These are phyloP conservation scores for Elsinoe australis DNA, from an alignment of 2,329 filamentous ascomycete species.

Conservation along the genomic window DNA sequence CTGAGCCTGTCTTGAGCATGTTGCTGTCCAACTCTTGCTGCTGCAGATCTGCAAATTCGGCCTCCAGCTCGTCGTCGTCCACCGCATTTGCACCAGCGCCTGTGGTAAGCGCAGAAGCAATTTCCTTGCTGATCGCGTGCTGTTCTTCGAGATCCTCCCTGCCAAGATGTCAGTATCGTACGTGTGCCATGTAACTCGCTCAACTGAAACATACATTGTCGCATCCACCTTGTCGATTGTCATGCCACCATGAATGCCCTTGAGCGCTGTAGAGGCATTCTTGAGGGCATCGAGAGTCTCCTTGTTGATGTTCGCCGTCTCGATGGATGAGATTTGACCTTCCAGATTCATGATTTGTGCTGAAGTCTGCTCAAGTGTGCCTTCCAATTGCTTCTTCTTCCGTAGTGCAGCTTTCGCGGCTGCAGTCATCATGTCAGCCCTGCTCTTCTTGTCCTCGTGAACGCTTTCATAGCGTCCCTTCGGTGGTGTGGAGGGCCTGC, in stretches of 20 bases:
- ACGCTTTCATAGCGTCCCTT: background rate
- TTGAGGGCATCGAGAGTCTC: slow-evolving; percentile 94
- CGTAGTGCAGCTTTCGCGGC: slow-evolving; percentile 83
- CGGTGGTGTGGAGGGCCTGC: slow-evolving; percentile 29
- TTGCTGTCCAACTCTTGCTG: slow-evolving; percentile 89
- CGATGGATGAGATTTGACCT: slow-evolving; percentile 92
- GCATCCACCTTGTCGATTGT: slow-evolving; percentile 92
- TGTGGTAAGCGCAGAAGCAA: slow-evolving; percentile 73
- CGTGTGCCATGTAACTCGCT: background rate
- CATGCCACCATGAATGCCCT: slow-evolving; percentile 80
- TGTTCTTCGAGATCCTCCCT: slow-evolving; percentile 90
- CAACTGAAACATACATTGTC: slow-evolving; percentile 65
- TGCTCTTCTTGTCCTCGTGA: background rate
- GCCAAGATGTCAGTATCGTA: slow-evolving; percentile 18
- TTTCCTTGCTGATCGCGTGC: slow-evolving; percentile 88
- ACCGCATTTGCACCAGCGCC: slow-evolving; percentile 59
- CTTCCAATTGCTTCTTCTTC: slow-evolving; percentile 91
- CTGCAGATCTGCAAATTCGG: slow-evolving; percentile 76
- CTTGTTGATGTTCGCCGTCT: slow-evolving; percentile 97
- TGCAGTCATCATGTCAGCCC: slow-evolving; percentile 36
- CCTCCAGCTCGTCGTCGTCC: slow-evolving; percentile 81
- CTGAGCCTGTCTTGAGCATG: slow-evolving; percentile 81
- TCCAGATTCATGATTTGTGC: slow-evolving; percentile 88
- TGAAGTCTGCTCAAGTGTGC: slow-evolving; percentile 81
- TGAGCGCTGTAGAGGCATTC: slow-evolving; percentile 82